Evolutionary conservation across 306 rosid genomes (phyloP).

Genomic region (Clitoria ternatea): DNA sequence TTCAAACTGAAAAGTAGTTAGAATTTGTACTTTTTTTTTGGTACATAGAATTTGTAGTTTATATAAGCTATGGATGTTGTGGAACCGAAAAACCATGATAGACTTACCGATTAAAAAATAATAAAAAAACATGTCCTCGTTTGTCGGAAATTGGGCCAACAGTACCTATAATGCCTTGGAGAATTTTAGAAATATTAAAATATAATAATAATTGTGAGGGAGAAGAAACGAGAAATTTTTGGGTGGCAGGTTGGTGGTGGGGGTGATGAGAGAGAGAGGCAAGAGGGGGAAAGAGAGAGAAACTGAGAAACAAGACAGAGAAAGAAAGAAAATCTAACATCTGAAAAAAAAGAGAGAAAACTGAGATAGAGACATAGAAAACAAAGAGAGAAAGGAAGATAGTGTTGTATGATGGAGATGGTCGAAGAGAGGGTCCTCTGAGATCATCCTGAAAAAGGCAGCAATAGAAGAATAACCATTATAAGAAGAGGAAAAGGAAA

Average conservation of each 20-base stretch:
- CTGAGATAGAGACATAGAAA: slow-evolving; percentile 15
- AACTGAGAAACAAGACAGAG: slow-evolving; percentile 6
- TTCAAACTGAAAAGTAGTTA: too few species aligned
- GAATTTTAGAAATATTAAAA: neutral
- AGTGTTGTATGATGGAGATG: slow-evolving; percentile 46
- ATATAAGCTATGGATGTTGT: too few species aligned
- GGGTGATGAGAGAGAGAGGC: slow-evolving; percentile 53
- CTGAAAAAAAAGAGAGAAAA: neutral
- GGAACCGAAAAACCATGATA: too few species aligned
- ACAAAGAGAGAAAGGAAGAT: slow-evolving; percentile 13
- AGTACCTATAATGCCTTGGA: too few species aligned
- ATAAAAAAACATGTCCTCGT: too few species aligned
- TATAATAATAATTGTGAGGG: neutral
- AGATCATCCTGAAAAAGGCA: slow-evolving; percentile 87
- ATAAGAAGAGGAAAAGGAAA: neutral
- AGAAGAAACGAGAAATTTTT: neutral
- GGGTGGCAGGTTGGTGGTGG: slow-evolving; percentile 46
- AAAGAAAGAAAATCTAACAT: slow-evolving; percentile 2
- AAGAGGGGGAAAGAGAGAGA: slow-evolving; percentile 21
- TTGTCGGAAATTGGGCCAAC: too few species aligned
- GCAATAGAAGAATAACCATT: slow-evolving; percentile 30
- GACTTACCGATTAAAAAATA: too few species aligned
- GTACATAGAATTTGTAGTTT: too few species aligned
- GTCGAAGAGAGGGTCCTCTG: slow-evolving; percentile 80
- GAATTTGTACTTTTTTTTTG: too few species aligned